These are phyloP conservation scores for Thoreauomyces humboldtii DNA, from an alignment of 192 early-diverging fungal genomes.

Conservation along the genomic window DNA sequence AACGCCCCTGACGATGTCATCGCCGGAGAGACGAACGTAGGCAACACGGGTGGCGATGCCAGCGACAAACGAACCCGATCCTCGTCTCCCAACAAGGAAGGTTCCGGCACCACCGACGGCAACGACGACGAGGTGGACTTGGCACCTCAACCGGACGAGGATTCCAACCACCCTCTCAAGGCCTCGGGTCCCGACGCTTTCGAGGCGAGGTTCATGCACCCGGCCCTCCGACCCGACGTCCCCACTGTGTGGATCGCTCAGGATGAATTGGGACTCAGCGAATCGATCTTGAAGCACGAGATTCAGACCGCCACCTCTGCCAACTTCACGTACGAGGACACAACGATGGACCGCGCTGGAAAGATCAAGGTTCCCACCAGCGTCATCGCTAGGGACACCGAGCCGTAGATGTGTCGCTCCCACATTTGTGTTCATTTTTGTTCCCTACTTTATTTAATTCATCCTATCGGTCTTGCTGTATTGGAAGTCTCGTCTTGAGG, in stretches of 20 bases:
- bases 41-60: no score
- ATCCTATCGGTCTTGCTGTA: no score
- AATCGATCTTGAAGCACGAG: not conserved
- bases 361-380: not conserved
- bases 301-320: not conserved
- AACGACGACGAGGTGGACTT: not conserved
- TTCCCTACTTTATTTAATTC: no score
- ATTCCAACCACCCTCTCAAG: not conserved
- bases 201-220: conserved; percentile 21
- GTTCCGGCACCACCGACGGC: not conserved
- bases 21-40: no score
- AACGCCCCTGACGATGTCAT: no score
- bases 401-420: no score
- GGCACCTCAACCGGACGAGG: not conserved
- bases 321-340: not conserved
- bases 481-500: no score
- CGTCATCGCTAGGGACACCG: not conserved
- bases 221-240: conserved; percentile 17
- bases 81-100: no score
- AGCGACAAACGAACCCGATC: no score
- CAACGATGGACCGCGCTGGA: conserved; percentile 8
- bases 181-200: conserved; percentile 14
- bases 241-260: conserved; percentile 15
- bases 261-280: conserved; percentile 1
- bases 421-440: no score